phyloP scores from a whole-genome alignment of 2,329 filamentous ascomycete species.

The Eutypella sp. region DNA sequence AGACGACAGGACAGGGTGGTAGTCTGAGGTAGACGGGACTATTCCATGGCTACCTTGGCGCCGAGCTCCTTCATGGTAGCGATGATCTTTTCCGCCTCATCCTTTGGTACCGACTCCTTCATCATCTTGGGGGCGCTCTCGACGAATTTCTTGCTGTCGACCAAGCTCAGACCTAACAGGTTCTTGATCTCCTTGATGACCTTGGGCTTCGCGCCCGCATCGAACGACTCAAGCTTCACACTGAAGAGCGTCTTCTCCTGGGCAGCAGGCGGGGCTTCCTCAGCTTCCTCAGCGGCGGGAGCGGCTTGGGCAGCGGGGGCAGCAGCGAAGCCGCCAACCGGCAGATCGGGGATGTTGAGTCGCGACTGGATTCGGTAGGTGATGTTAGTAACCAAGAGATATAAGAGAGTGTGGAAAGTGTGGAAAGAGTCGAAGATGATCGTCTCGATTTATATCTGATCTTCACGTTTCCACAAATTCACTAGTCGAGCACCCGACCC shows the following conservation, averaged over 20 bases:
- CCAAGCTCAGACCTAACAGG: constrained; percentile 88
- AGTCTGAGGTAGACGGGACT: too few relatives aligned
- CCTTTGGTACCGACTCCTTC: constrained; percentile 98
- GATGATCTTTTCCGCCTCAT: constrained; percentile 98
- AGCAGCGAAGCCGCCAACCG: constrained; percentile 83
- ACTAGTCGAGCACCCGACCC: neutral
- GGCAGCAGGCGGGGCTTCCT: constrained; percentile 80
- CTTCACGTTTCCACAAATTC: too few relatives aligned
- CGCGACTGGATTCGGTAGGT: constrained; percentile 56
- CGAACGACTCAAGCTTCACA: constrained; percentile 87
- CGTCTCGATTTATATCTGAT: too few relatives aligned
- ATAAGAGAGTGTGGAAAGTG: too few relatives aligned
- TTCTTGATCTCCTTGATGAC: constrained; percentile 99
- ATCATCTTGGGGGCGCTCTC: constrained; percentile 96
- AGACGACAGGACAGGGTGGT: constrained; percentile 3
- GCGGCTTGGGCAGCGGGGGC: constrained; percentile 57
- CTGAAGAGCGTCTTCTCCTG: constrained; percentile 98
- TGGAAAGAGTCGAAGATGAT: too few relatives aligned
- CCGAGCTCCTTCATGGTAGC: constrained; percentile 90
- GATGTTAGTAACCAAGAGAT: too few relatives aligned
- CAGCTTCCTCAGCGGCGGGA: constrained; percentile 70
- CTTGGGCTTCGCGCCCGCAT: constrained; percentile 89
- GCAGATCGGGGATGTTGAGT: constrained; percentile 97
- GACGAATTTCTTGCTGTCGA: constrained; percentile 99
- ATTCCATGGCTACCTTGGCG: constrained; percentile 88